Percentiles rank a stretch among this genome's conserved stretches.
phyloP scores from a whole-genome alignment of 331 rosid species.

The Acacia concinna region DNA sequence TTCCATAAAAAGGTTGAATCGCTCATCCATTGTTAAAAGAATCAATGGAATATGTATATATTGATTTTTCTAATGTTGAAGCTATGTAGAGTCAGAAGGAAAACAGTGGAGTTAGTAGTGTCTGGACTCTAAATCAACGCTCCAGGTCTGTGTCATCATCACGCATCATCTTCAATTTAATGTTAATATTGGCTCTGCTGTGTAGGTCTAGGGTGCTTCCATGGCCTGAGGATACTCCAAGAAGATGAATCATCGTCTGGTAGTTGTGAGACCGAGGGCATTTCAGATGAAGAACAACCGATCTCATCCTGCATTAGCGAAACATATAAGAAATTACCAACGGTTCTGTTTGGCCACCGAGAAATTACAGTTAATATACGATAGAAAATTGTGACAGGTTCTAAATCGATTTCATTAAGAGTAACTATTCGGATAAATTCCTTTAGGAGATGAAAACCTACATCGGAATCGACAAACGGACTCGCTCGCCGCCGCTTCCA shows the following conservation, averaged over 20 bases:
- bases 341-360: background rate
- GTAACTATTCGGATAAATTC: background rate
- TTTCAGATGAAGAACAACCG: conserved; percentile 14
- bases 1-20: background rate
- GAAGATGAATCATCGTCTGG: background rate
- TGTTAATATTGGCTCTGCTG: background rate
- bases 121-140: background rate
- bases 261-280: background rate
- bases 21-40: background rate
- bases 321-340: background rate
- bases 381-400: background rate
- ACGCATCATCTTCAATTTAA: background rate
- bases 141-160: background rate
- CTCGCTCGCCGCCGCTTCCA: conserved; percentile 33
- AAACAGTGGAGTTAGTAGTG: background rate
- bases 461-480: conserved; percentile 10
- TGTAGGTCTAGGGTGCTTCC: background rate
- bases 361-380: background rate
- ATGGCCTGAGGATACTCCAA: background rate
- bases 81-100: background rate
- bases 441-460: background rate
- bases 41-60: background rate
- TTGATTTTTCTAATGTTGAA: background rate
- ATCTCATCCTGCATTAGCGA: conserved; percentile 24
- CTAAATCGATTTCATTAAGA: background rate